Evolutionary conservation across 2,329 filamentous ascomycete species (phyloP), one percentile per base, ranked within the genome.

Genomic region (Diaporthe citriasiana): DNA sequence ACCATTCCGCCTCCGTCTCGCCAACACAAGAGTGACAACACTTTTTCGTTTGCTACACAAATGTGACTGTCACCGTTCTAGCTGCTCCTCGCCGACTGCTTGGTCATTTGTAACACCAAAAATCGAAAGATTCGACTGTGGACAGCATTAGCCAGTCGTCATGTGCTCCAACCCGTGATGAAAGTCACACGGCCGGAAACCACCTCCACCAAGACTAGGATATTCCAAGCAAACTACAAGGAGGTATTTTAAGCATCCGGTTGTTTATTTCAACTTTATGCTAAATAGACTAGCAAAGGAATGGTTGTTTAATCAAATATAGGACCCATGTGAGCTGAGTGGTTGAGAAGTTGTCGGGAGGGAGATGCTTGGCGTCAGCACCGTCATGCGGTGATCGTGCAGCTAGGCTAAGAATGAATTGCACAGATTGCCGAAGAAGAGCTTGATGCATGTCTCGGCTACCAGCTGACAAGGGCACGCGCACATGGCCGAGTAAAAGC

Each of bases 361-460:
- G 30, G 19, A 40, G 22, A 35, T 59, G 27, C 57, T 25, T 63
- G 51, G 73, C 51, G 56, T 68, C n/a, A 60, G 30, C 8, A 47
- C 10, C 25, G 7, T 2, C 12, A 55, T 68, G 59, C 45, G n/a
- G 53, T 60, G 69, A 59, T 45, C n/a, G 35, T 19, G 25, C 38
- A 17, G 5, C 22, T 19, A 45, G 15, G 33, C 45, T 13, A 30
- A 47, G 7, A 45, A 25, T 72, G 38, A 47, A 53, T 63, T 60
- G 59, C 42, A 72, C 25, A 42, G 22, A 40, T 45, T 42, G 40
- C 47, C 33, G 50, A 73, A 56, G 40, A 19, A n/a, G 65, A 27
- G 19, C 25, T 60, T 19, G n/a, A 63, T 59, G 73, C 70, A 60
- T 56, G 73, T 74, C 70, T 70, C 73, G 70, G 73, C 38, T 65